Evolutionary conservation across 495 filamentous ascomycete species (phyloP), one percentile per base, ranked within the genome.

Genomic region (Parmelia sp.): DNA sequence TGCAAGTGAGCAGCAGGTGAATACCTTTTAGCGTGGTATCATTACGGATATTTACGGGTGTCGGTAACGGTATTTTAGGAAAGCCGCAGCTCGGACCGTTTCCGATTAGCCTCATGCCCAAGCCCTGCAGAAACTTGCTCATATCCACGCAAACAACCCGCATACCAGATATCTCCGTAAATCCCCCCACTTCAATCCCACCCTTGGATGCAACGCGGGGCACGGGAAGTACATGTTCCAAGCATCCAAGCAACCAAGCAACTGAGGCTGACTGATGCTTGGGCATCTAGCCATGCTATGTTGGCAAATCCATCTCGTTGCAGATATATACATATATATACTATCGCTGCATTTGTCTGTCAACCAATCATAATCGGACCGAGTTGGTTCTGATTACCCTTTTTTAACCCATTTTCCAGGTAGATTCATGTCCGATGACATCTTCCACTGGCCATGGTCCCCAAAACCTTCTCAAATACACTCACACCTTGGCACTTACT

Each of bases 401-500:
- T n/a, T n/a, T 2, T 7, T 45, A 19, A 23, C 42, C 42, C 15
- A 7, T 7, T n/a, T 19, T 23, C 19, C 9, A 45, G 1, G 42
- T 49, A 10, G 8, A 12, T 40, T n/a, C 19, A n/a, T n/a, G 42
- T 4, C 19, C 4, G 10, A 53, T 31, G 27, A 31, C 4, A 29
- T 53, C 49, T 53, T 53, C 3, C 6, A 53, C 49, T 8, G 14
- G 12, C 27, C 27, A 4, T 53, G 2, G 2, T 29, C 15, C 31
- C 29, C 15, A 53, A 62, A 62, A 62, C 47, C 47, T 40, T 27
- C 60, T 40, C 45, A 33, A 51, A 51, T 1, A n/a, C 60, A 31
- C 60, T 39, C 40, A 37, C n/a, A 44, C 4, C 35, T 40, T 1
- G 4, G 8, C 40, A 7, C 40, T 19, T 44, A 7, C 17, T 14